Evolutionary conservation across 495 filamentous ascomycete genomes (phyloP).

Genomic region (Aspergillus panamensis): DNA sequence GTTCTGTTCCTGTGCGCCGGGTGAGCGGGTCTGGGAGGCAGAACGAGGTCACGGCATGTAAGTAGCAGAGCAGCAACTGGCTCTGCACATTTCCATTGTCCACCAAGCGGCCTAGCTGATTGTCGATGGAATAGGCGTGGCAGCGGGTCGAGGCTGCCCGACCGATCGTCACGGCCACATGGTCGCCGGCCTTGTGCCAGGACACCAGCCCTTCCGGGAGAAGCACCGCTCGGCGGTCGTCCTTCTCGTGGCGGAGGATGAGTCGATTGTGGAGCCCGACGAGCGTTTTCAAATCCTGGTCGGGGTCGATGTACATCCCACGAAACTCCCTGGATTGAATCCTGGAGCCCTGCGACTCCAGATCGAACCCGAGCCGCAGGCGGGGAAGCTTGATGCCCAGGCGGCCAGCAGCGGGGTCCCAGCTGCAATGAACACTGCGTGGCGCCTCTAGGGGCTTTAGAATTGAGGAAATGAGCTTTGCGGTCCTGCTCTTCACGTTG

Average conservation of each 20-base stretch:
- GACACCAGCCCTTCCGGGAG: conserved; percentile 42
- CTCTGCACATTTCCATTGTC: conserved; percentile 53
- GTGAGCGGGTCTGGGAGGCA: conserved; percentile 58
- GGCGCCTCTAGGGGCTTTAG: too few relatives aligned
- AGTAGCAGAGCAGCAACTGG: conserved; percentile 49
- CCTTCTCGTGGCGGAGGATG: too few relatives aligned
- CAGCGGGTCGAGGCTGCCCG: conserved; percentile 17
- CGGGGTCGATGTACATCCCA: conserved; percentile 50
- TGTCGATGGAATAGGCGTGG: conserved; percentile 50
- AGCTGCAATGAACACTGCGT: too few relatives aligned
- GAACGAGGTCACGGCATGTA: conserved; percentile 62
- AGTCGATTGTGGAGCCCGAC: conserved; percentile 53
- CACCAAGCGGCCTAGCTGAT: conserved; percentile 43
- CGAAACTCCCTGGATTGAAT: conserved; percentile 52
- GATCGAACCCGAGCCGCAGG: conserved; percentile 47
- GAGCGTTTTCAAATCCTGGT: conserved; percentile 50
- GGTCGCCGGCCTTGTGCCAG: conserved; percentile 19
- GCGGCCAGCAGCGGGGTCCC: too few relatives aligned
- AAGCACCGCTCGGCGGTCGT: conserved; percentile 45
- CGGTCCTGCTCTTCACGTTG: too few relatives aligned
- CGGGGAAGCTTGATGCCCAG: conserved; percentile 50
- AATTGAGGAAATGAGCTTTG: too few relatives aligned
- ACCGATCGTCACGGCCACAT: conserved; percentile 43
- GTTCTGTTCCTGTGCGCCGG: conserved; percentile 57
- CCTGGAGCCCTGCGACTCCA: too few relatives aligned